Evolutionary conservation across 352 stramenopile genomes (phyloP).

Genomic region (Phytophthora crassamura): DNA sequence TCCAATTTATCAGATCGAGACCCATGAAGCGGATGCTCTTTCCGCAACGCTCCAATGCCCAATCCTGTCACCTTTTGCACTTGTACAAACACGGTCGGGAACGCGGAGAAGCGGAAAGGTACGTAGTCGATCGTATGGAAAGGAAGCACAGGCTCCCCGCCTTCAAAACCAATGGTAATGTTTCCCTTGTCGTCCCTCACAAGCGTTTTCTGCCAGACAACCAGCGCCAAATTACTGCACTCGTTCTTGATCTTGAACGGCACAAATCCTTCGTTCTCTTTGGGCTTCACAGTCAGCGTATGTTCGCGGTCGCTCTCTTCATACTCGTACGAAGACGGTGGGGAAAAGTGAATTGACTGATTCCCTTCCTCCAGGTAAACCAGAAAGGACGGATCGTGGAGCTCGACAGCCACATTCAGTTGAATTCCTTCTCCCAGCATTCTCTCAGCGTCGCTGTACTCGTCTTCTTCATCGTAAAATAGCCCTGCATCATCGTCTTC

Average conservation of each 20-base stretch:
- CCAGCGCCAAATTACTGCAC: slow-evolving; percentile 74
- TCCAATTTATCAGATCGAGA: slow-evolving; percentile 15
- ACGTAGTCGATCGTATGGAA: slow-evolving; percentile 87
- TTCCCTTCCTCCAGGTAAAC: slow-evolving; percentile 64
- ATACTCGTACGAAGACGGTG: slow-evolving; percentile 40
- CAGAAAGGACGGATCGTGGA: slow-evolving; percentile 82
- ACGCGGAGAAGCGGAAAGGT: slow-evolving; percentile 69
- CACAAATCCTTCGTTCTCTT: slow-evolving; percentile 69
- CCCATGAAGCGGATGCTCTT: slow-evolving; percentile 27
- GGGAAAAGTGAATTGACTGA: slow-evolving; percentile 30
- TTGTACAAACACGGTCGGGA: slow-evolving; percentile 76
- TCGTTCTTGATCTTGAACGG: slow-evolving; percentile 87
- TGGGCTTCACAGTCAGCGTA: slow-evolving; percentile 39
- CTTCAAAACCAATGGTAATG: slow-evolving; percentile 60
- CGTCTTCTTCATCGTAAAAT: slow-evolving; percentile 49
- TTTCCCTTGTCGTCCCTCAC: slow-evolving; percentile 59
- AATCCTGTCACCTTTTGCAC: slow-evolving; percentile 70
- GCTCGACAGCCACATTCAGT: slow-evolving; percentile 80
- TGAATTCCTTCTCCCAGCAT: slow-evolving; percentile 50
- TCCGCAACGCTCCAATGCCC: slow-evolving; percentile 41
- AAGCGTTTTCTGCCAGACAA: slow-evolving; percentile 85
- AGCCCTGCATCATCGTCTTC: slow-evolving; percentile 36
- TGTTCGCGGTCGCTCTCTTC: slow-evolving; percentile 35
- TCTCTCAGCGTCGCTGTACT: slow-evolving; percentile 41
- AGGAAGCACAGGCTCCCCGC: slow-evolving; percentile 69